phyloP scores from a whole-genome alignment of 805 yeast species.

The Pichia eremophila region DNA sequence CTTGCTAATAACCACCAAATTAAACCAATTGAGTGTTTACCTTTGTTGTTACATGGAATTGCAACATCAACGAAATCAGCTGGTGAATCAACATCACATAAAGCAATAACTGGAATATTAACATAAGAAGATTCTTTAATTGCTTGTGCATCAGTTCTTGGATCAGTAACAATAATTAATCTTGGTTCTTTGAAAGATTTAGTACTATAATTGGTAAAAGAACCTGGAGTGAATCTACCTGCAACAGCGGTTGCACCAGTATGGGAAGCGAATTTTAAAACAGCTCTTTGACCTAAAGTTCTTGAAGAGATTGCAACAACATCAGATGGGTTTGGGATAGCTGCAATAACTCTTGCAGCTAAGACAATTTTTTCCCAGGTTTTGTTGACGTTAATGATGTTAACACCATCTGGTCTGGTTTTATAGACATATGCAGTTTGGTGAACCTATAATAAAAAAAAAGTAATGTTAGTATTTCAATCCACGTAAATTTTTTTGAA shows the following conservation, averaged over 20 bases:
- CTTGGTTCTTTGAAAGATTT: slow-evolving; percentile 99
- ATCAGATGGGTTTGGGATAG: slow-evolving; percentile 96
- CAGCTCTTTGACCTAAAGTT: slow-evolving; percentile 99
- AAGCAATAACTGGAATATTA: slow-evolving; percentile 99
- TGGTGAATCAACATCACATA: slow-evolving; percentile 98
- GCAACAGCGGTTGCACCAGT: slow-evolving; percentile 99
- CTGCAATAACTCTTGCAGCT: slow-evolving; percentile 99
- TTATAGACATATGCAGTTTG: slow-evolving; percentile 94
- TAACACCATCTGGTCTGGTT: slow-evolving; percentile 99
- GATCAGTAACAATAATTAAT: slow-evolving; percentile 97
- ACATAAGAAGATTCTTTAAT: slow-evolving; percentile 99
- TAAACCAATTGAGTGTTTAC: slow-evolving; percentile 99
- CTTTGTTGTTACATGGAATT: slow-evolving; percentile 99
- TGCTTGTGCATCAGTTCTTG: slow-evolving; percentile 99
- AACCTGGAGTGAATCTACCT: slow-evolving; percentile 99
- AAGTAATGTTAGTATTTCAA: slow-evolving; percentile 9
- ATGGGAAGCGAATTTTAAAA: slow-evolving; percentile 98
- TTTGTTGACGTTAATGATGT: slow-evolving; percentile 95
- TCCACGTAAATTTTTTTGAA: no score
- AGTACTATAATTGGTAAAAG: slow-evolving; percentile 99
- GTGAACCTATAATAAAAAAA: slow-evolving; percentile 55
- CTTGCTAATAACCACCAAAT: slow-evolving; percentile 99
- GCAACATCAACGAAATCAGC: slow-evolving; percentile 98
- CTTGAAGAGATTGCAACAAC: slow-evolving; percentile 98
- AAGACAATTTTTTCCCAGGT: slow-evolving; percentile 99